These are phyloP conservation scores for Boletus vinaceobasis DNA, from an alignment of 768 basidiomycete species.

Conservation along the genomic window DNA sequence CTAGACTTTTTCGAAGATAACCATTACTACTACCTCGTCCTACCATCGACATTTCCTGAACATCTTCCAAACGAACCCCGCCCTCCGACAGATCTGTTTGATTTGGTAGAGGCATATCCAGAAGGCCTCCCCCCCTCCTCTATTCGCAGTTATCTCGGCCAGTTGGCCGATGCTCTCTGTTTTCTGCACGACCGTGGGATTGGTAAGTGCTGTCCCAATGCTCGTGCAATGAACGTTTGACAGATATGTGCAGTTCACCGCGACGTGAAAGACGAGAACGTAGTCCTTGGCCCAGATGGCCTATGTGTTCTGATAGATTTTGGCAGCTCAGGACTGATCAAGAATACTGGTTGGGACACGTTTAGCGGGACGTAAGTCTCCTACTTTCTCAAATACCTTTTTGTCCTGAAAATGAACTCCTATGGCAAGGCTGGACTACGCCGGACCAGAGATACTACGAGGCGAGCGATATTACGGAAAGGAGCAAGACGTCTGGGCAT, in stretches of 20 bases:
- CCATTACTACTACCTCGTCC: conserved; percentile 92
- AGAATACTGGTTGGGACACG: conserved; percentile 83
- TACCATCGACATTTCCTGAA: conserved; percentile 72
- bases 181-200: conserved; percentile 93
- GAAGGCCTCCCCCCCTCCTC: conserved; percentile 73
- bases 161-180: conserved; percentile 85
- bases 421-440: conserved; percentile 75
- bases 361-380: conserved; percentile 86
- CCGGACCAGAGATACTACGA: conserved; percentile 92
- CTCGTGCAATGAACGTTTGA: conserved; percentile 8
- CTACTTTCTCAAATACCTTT: not conserved
- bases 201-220: conserved; percentile 45
- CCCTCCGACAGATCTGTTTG: conserved; percentile 84
- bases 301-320: conserved; percentile 95
- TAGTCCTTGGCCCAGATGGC: conserved; percentile 75
- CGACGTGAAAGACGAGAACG: conserved; percentile 98
- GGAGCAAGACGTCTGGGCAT: conserved; percentile 98
- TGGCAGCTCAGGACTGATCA: conserved; percentile 85
- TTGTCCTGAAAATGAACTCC: conserved; percentile 9
- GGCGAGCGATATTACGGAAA: conserved; percentile 95
- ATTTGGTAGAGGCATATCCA: conserved; percentile 88
- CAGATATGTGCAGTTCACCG: conserved; percentile 66
- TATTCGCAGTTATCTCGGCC: conserved; percentile 83
- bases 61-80: conserved; percentile 47
- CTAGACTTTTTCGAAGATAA: conserved; percentile 96